Evolutionary conservation across 495 filamentous ascomycete genomes (phyloP).

Genomic region (Aspergillus bertholletiae): DNA sequence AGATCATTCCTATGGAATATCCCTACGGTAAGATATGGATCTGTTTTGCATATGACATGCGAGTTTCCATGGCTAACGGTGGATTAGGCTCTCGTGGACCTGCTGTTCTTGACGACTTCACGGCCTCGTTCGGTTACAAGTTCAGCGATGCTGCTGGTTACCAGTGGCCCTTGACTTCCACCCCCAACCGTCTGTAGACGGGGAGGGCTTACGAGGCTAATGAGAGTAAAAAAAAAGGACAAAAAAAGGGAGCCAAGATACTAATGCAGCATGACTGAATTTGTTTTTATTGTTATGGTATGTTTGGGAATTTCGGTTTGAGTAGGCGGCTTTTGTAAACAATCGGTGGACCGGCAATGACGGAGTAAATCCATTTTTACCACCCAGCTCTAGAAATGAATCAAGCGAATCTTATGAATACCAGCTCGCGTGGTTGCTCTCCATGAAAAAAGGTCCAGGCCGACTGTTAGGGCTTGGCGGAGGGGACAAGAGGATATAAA

Average conservation of each 20-base stretch:
- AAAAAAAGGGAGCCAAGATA: slow-evolving; percentile 15
- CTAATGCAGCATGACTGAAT: slow-evolving; percentile 10
- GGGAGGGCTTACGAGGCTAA: slow-evolving; percentile 8
- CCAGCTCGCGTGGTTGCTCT: no score
- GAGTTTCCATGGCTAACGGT: slow-evolving; percentile 8
- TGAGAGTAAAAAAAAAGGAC: slow-evolving; percentile 5
- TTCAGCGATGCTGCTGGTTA: slow-evolving; percentile 97
- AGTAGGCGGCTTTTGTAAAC: slow-evolving; percentile 3
- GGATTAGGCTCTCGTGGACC: slow-evolving; percentile 86
- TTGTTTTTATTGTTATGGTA: slow-evolving; percentile 17
- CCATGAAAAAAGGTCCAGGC: no score
- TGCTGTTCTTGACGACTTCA: slow-evolving; percentile 96
- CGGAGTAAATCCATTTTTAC: neutral
- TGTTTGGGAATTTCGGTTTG: slow-evolving; percentile 12
- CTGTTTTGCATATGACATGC: neutral
- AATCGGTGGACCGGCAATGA: slow-evolving; percentile 7
- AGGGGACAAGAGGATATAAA: no score
- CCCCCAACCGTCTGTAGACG: slow-evolving; percentile 67
- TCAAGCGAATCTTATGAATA: slow-evolving; percentile 10
- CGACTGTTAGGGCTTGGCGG: no score
- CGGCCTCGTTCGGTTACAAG: slow-evolving; percentile 95
- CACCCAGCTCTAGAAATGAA: slow-evolving; percentile 17
- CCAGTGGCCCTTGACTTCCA: slow-evolving; percentile 79
- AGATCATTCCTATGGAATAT: slow-evolving; percentile 99
- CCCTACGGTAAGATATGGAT: slow-evolving; percentile 76